Base-by-base conservation (phyloP, 2,329 filamentous ascomycete species). In the Metarhizium anisopliae region DNA sequence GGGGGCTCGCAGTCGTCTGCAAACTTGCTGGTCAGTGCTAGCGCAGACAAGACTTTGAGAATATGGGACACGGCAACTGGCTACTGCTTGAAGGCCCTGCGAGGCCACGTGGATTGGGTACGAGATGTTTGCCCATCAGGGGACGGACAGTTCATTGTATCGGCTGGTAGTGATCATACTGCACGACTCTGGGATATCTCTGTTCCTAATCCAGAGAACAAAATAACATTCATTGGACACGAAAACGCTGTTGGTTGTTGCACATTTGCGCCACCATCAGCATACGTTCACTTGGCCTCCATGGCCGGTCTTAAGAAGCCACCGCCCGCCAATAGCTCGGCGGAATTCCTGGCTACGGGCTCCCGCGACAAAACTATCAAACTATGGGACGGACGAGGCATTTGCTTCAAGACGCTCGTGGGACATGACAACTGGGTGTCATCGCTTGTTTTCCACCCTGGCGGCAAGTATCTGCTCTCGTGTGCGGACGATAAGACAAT, bases 341-440 rank as follows among this genome's bases (percentile, higher is more conserved):
- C 89, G 5, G 93, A 96, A 67, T 97, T 90, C 67, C 81, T 96
- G 67, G 93, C 92, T 0, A 96, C 92, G 0, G 93, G 90, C 10
- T 88, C 87, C 8, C 79, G 93, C 68, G 93, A 96, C 71, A 96
- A 96, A 75, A 87, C 86, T 0, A 95, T 97, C 67, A 86, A 86
- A 64, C 74, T 97, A 6, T 96, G 92, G 90, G 90, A 96, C 68
- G 81, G 86, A 11, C 82, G 90, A 54, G 93, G 93, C 36, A 90
- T 86, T 11, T 83, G 90, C 60, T 84, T 96, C 67, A 93, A 90
- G 69, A 94, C 88, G 0, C 77, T 97, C 1, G 74, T 84, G 1
- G 93, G 93, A 2, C 93, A 96, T 68, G 92, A 96, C 69, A 96
- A 96, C 68, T 97, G 93, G 93, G 84, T 97, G 8, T 84, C 90